Evolutionary conservation across 129 eudicot species (phyloP).

Genomic region (Chrysanthemum seticuspe): DNA sequence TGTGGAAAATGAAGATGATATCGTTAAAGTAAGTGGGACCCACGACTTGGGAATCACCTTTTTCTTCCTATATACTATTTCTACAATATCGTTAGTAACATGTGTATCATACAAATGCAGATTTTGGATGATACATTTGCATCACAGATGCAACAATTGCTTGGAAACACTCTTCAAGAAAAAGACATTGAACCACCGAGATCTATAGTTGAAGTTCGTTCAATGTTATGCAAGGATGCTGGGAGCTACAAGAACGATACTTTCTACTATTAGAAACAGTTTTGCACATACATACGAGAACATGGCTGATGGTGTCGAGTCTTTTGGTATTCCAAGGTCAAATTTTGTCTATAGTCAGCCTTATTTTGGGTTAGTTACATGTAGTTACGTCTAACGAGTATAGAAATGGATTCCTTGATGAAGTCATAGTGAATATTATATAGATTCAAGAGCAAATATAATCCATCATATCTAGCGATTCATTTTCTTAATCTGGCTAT

Average conservation of each 20-base stretch:
- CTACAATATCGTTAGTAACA: background rate
- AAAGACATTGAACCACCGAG: conserved; percentile 75
- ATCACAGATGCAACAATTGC: conserved; percentile 73
- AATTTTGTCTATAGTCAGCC: conserved; percentile 12
- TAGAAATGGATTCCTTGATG: conserved; percentile 18
- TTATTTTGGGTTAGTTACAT: background rate
- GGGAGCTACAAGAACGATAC: conserved; percentile 51
- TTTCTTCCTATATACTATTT: background rate
- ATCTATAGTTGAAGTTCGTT: conserved; percentile 64
- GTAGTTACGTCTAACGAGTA: conserved; percentile 25
- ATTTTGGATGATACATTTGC: conserved; percentile 76
- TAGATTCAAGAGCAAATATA: conserved; percentile 7
- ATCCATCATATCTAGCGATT: conserved; percentile 8
- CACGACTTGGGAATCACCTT: background rate
- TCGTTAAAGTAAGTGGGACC: background rate
- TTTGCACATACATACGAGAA: conserved; percentile 35
- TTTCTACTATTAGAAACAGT: conserved; percentile 48
- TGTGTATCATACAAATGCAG: conserved; percentile 31
- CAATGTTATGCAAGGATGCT: conserved; percentile 72
- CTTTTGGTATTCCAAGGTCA: conserved; percentile 14
- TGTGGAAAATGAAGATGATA: no score
- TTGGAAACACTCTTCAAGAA: conserved; percentile 68
- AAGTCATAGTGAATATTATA: conserved; percentile 1
- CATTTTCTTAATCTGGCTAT: conserved; percentile 5
- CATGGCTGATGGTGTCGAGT: conserved; percentile 19